A percentile compares a stretch with the other conserved stretches of the same genome.
phyloP scores from a whole-genome alignment of 2,329 filamentous ascomycete genomes.

The Phaeosphaeriaceae sp. region DNA sequence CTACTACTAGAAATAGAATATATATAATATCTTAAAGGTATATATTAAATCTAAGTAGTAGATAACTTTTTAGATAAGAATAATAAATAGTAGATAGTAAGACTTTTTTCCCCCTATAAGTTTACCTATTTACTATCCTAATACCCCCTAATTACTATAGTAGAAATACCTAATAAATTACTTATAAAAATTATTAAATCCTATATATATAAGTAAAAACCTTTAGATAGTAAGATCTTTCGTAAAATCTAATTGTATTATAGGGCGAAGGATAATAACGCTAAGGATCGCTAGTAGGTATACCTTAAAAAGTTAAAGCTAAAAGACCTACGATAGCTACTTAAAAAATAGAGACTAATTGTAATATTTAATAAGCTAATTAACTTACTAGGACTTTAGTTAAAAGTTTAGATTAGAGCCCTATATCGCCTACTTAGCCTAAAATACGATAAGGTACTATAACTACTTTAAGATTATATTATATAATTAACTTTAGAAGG shows the following conservation, averaged over 20 bases:
- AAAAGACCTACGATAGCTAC: constrained; percentile 24
- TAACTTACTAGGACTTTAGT: constrained; percentile 27
- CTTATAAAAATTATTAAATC: constrained; percentile 16
- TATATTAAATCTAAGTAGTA: constrained; percentile 21
- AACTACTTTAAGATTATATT: constrained; percentile 16
- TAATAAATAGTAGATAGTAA: constrained; percentile 29
- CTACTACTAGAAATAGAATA: constrained; percentile 13
- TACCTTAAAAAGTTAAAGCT: constrained; percentile 22
- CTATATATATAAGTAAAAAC: constrained; percentile 21
- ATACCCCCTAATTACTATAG: constrained; percentile 2
- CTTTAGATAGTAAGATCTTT: constrained; percentile 26
- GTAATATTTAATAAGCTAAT: constrained; percentile 21
- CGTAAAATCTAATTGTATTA: constrained; percentile 27
- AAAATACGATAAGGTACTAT: constrained; percentile 27
- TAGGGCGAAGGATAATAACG: constrained; percentile 9
- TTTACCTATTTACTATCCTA: neutral
- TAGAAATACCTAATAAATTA: constrained; percentile 11
- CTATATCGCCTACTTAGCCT: constrained; percentile 25
- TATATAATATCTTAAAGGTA: constrained; percentile 20
- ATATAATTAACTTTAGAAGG: no score
- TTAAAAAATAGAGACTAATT: constrained; percentile 14
- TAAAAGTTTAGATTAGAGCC: constrained; percentile 23
- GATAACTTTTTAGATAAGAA: constrained; percentile 22
- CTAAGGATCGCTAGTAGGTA: constrained; percentile 23
- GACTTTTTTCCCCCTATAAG: constrained; percentile 22